Base-by-base conservation (phyloP, 2,329 filamentous ascomycete genomes). In the Davidsoniella australis region DNA sequence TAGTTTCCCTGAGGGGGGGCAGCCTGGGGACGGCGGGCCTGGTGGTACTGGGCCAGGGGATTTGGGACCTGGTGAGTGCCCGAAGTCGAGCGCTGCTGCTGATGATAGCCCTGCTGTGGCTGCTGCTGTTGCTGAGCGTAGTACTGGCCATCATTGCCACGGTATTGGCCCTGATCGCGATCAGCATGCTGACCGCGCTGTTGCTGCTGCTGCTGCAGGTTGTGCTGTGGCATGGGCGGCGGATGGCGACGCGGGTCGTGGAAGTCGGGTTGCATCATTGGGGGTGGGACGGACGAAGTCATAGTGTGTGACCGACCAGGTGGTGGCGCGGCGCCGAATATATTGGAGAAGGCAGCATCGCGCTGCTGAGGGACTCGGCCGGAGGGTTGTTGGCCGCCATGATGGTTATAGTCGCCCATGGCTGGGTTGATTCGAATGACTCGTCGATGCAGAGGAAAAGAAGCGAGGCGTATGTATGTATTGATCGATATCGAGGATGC, bases 331-430 rank as follows among this genome's bases (percentile, higher is more conserved):
- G 79, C 80, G 57, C 89, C 91, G 63, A 96, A 98, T 62, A 96
- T 96, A 67, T 89, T 89, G 56, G 84, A 86, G 65, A 93, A 98
- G 56, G 89, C 91, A 57, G 86, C 85, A 76, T 98, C 88, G 67
- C 91, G 82, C 66, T 91, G 85, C 49, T 68, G 60, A 20, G 65
- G 61, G 52, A 71, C 70, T 70, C 75, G 72, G 56, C 71, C 67
- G 50, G 66, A 64, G 16, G 58, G 58, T 56, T 63, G 65, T 37
- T 64, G 64, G 55, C 64, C 63, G 61, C 73, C 68, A 57, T 71
- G 69, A 58, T 70, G 69, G 54, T 70, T 71, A 57, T 77, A 76
- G 59, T 78, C 73, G 58, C 73, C 70, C 74, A 78, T 78, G 59
- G 55, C 64, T 29, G 17, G 44, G 38, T 18, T 24, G 33, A 24